phyloP scores from a whole-genome alignment of 306 rosid species.

The Arachis stenosperma region DNA sequence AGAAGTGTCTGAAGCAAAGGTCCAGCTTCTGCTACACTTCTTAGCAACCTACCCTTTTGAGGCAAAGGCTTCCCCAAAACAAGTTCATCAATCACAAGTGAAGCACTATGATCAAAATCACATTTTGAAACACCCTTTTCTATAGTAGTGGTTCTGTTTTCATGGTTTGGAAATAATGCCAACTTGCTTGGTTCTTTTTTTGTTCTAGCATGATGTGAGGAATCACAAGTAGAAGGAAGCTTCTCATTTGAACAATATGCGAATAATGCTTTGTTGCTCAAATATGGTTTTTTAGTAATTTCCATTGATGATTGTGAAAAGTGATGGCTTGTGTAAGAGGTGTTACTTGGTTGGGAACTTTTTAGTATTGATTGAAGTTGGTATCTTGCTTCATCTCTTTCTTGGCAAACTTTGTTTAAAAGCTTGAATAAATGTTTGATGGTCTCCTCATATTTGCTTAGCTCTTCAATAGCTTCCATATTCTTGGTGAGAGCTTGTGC shows the following conservation, averaged over 20 bases:
- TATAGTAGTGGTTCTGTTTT: no score
- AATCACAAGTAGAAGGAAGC: no score
- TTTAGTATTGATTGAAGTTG: not conserved
- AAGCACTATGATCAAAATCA: not conserved
- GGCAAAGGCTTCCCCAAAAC: constrained; percentile 50
- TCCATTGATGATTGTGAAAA: no score
- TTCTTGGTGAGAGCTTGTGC: not conserved
- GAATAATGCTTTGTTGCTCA: no score
- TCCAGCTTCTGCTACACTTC: constrained; percentile 51
- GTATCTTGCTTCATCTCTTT: not conserved
- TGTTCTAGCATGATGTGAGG: no score
- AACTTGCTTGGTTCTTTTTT: no score
- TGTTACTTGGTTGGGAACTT: no score
- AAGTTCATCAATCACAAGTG: constrained; percentile 34
- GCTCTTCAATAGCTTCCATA: not conserved
- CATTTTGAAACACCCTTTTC: no score
- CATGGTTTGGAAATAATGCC: not conserved
- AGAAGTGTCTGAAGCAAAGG: constrained; percentile 63
- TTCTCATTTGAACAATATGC: no score
- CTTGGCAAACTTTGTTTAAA: not conserved
- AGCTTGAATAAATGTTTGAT: not conserved
- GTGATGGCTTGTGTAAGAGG: no score
- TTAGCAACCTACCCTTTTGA: constrained; percentile 50
- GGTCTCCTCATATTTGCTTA: not conserved
- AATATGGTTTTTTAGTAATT: no score